Percentiles rank a stretch among this genome's conserved stretches.
phyloP scores from a whole-genome alignment of 2,329 filamentous ascomycete species.

The Aspergillus glaucus region DNA sequence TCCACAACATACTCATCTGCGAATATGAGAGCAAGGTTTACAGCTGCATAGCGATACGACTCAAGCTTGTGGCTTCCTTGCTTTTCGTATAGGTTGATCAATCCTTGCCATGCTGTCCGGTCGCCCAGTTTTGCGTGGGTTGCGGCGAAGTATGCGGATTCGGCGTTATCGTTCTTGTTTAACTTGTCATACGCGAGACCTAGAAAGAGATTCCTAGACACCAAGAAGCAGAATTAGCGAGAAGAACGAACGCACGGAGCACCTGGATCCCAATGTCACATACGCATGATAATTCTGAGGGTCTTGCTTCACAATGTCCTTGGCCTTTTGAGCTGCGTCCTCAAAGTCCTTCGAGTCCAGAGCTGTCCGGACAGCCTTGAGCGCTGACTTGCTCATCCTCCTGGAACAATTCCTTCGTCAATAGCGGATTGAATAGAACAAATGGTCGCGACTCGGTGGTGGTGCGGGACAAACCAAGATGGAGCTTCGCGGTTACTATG shows the following conservation, averaged over 20 bases:
- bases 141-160: conserved; percentile 68
- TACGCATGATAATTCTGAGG: conserved; percentile 76
- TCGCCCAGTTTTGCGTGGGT: conserved; percentile 66
- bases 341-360: conserved; percentile 75
- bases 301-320: conserved; percentile 64
- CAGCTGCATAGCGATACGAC: conserved; percentile 66
- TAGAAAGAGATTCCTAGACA: conserved; percentile 67
- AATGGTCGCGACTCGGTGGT: background rate
- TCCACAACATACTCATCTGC: conserved; percentile 50
- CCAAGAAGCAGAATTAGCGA: conserved; percentile 8
- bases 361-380: conserved; percentile 75
- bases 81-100: conserved; percentile 78
- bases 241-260: conserved; percentile 1
- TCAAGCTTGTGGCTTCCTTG: conserved; percentile 63
- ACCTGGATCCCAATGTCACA: conserved; percentile 20
- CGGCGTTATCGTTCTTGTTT: conserved; percentile 63
- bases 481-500: background rate
- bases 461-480: background rate
- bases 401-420: conserved; percentile 16
- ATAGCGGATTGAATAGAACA: background rate
- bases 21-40: conserved; percentile 70
- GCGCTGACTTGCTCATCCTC: conserved; percentile 57
- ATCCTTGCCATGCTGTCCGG: conserved; percentile 81
- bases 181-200: conserved; percentile 79
- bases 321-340: conserved; percentile 63